Evolutionary conservation across 2,329 filamentous ascomycete genomes (phyloP), one percentile per base, ranked within the genome.

Genomic region (Exophiala sideris): DNA sequence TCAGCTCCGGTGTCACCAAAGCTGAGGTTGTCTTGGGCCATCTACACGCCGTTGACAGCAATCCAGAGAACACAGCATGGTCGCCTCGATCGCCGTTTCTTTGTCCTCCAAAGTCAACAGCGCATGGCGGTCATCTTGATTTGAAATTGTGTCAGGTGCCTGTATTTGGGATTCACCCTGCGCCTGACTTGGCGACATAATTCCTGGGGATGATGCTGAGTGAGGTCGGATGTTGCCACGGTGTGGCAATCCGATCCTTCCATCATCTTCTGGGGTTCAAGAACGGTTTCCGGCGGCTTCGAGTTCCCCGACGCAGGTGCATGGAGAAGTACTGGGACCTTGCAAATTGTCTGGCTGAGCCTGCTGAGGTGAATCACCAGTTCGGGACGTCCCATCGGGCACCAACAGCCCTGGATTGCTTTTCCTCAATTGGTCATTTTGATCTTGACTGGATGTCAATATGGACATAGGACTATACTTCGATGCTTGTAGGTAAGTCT

Each of bases 281-380:
- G 44, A 52, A 56, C 52, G 10, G 45, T 51, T 50, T 38, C 48
- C 53, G 45, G 29, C 50, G 48, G 49, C 49, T 51, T 49, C 45
- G 54, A 47, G 47, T 59, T 57, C 56, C 54, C 56, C 56, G 56
- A 51, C 46, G 56, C 60, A 61, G 60, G 58, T 58, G 54, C 56
- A 39, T 44, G 41, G 21, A 41, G 10, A 53, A 41, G 29, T 35
- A 29, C 52, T 40, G 18, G 34, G 32, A 39, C 48, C 35, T 32
- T 38, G 33, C 8, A 46, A 56, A 54, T 51, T 54, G 41, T 41
- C 50, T 58, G 52, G 57, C 45, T 42, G n/a, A 45, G 18, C 18
- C 32, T 39, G 35, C 33, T 44, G 16, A 21, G 48, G 33, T 35
- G 40, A 45, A 45, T 41, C 38, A 20, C 45, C 56, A 38, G 34